phyloP scores from a whole-genome alignment of 2,329 filamentous ascomycete genomes.

The Pseudocercospora musae region DNA sequence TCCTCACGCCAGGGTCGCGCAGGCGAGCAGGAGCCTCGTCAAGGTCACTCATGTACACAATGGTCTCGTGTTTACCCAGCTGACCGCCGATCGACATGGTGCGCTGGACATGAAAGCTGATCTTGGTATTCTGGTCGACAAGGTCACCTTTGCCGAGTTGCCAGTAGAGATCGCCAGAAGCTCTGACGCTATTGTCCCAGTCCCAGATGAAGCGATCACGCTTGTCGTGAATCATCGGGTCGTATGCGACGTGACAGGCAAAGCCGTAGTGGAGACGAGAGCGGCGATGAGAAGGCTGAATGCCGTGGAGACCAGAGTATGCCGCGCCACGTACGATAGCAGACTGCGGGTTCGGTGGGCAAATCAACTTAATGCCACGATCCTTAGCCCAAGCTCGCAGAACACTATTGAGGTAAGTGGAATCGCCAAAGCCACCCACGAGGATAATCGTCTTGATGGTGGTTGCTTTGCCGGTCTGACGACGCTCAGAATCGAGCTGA shows the following conservation, averaged over 20 bases:
- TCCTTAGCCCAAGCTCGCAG: constrained; percentile 4
- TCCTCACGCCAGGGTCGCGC: too few species aligned
- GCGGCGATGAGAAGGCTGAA: constrained; percentile 14
- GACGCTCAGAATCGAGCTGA: constrained; percentile 11
- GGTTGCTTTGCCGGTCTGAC: not conserved
- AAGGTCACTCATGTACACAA: too few species aligned
- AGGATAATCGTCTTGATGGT: constrained; percentile 16
- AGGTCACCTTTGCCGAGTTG: constrained; percentile 14
- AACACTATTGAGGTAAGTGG: constrained; percentile 7
- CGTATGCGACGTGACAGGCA: not conserved
- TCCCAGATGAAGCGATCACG: not conserved
- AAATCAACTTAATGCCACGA: constrained; percentile 1
- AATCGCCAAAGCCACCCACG: constrained; percentile 18
- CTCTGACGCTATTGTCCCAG: not conserved
- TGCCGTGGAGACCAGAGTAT: constrained; percentile 8
- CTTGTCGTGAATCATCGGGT: too few species aligned
- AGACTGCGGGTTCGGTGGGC: constrained; percentile 14
- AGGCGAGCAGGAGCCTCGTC: too few species aligned
- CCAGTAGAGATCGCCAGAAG: constrained; percentile 1
- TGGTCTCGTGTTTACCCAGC: too few species aligned
- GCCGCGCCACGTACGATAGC: constrained; percentile 20
- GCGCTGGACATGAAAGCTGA: too few species aligned
- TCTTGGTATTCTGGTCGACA: constrained; percentile 5
- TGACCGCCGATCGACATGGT: too few species aligned
- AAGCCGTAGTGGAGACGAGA: constrained; percentile 15